Evolutionary conservation across 2,329 filamentous ascomycete genomes (phyloP).

Genomic region (Aspergillus novofumigatus): DNA sequence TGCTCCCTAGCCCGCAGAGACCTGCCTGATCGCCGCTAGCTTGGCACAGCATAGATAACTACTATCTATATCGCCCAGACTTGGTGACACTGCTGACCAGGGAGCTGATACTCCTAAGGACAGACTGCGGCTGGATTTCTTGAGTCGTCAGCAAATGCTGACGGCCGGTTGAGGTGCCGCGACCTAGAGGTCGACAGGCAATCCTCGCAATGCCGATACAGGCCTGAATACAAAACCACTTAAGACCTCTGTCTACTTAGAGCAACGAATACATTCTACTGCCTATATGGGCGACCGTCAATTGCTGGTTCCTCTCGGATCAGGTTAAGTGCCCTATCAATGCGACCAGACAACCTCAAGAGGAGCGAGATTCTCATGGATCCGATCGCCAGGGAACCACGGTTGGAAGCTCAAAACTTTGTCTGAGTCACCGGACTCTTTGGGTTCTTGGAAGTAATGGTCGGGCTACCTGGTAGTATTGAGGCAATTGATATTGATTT

Average conservation of each 20-base stretch:
- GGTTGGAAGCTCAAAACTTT: not conserved
- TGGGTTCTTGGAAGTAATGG: not conserved
- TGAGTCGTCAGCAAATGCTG: conserved; percentile 49
- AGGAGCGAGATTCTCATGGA: not conserved
- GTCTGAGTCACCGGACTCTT: not conserved
- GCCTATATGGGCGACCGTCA: not conserved
- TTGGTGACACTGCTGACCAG: conserved; percentile 39
- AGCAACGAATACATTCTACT: not conserved
- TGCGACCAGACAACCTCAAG: no score
- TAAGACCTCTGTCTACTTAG: not conserved
- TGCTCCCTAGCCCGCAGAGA: not conserved
- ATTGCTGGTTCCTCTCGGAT: not conserved
- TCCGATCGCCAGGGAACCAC: not conserved
- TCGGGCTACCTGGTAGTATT: not conserved
- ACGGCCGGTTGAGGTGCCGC: conserved; percentile 70
- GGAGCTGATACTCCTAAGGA: conserved; percentile 55
- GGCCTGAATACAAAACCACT: conserved; percentile 41
- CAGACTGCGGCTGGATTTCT: conserved; percentile 43
- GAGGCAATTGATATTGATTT: not conserved
- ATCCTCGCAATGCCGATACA: conserved; percentile 57
- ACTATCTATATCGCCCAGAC: conserved; percentile 26
- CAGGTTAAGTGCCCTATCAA: not conserved
- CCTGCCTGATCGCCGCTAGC: no score
- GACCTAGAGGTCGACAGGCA: conserved; percentile 52
- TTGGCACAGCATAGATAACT: not conserved